Evolutionary conservation across 2,329 filamentous ascomycete species (phyloP), one percentile per base, ranked within the genome.

Genomic region (Beauveria pseudobassiana): DNA sequence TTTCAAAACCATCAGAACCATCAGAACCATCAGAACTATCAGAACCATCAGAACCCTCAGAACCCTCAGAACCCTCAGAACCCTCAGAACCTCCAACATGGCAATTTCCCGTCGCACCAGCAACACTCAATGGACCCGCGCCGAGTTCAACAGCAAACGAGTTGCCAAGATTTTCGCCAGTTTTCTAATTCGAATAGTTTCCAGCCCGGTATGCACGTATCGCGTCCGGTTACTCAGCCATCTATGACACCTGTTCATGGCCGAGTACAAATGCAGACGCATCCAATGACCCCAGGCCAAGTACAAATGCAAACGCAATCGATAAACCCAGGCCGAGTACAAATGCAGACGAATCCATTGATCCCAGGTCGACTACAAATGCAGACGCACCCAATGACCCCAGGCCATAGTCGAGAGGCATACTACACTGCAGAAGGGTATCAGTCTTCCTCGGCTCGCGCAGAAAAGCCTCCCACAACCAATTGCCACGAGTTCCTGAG

Each of bases 371-470:
- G 10, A 34, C 10, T 14, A 14, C 30, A 34, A 14, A 14, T 4
- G 30, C 30, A 34, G 30, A 34, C 30, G 30, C 48, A 52, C 9
- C 22, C 20, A n/a, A 24, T 18, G 38, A n/a, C 40, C 18, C 57
- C 34, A 12, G n/a, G 43, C n/a, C 20, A 28, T 28, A 9, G 18
- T 22, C 24, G n/a, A 7, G 48, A 59, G 34, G 12, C 34, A 6
- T 49, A 38, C 20, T 49, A 61, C 18, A 61, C 59, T n/a, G 51
- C 51, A 20, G 30, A 61, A 18, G 59, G 51, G 14, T 45, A 55
- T 46, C 28, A 50, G 18, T 34, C 51, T 16, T 20, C 28, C 16
- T 42, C 56, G 3, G 2, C 12, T 30, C 57, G 48, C 18, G 24
- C 57, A 34, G 57, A 59, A 12, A 51, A 46, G 18, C 46, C 50